These are phyloP conservation scores for Moesziomyces parantarcticus DNA, from an alignment of 1,284 basidiomycete genomes.

Conservation along the genomic window DNA sequence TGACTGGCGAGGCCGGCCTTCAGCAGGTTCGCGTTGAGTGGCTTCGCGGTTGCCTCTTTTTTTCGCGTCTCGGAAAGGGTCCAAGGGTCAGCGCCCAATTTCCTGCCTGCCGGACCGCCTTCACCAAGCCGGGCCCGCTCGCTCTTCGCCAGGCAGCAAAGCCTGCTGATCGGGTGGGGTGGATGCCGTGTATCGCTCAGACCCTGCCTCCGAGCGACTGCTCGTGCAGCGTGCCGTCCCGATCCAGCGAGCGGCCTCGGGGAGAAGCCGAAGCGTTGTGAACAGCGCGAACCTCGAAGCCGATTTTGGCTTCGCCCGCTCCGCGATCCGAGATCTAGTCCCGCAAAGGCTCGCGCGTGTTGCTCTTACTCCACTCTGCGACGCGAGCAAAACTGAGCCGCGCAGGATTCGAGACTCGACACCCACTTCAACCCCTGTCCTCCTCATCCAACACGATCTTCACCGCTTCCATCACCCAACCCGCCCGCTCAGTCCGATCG, in stretches of 20 bases:
- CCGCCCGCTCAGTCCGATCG: too few species aligned
- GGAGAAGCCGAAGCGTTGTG: not conserved
- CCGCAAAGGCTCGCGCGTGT: not conserved
- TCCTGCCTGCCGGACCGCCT: not conserved
- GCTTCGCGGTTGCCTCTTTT: slow-evolving; percentile 15
- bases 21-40: slow-evolving; percentile 39
- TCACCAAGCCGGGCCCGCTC: too few species aligned
- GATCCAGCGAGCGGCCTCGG: not conserved
- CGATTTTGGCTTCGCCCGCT: not conserved
- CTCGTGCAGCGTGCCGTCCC: not conserved
- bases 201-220: too few species aligned
- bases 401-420: not conserved
- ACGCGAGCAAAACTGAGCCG: slow-evolving; percentile 16
- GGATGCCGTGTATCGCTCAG: too few species aligned
- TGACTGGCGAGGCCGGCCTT: slow-evolving; percentile 24
- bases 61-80: not conserved
- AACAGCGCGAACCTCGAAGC: not conserved
- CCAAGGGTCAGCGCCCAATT: not conserved
- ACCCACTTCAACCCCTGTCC: too few species aligned
- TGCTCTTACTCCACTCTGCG: not conserved
- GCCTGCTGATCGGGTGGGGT: too few species aligned
- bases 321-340: slow-evolving; percentile 11
- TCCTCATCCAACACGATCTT: not conserved
- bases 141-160: too few species aligned
- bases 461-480: not conserved